These are phyloP conservation scores for Platanthera zijinensis DNA, from an alignment of 106 monocot species.

Conservation along the genomic window DNA sequence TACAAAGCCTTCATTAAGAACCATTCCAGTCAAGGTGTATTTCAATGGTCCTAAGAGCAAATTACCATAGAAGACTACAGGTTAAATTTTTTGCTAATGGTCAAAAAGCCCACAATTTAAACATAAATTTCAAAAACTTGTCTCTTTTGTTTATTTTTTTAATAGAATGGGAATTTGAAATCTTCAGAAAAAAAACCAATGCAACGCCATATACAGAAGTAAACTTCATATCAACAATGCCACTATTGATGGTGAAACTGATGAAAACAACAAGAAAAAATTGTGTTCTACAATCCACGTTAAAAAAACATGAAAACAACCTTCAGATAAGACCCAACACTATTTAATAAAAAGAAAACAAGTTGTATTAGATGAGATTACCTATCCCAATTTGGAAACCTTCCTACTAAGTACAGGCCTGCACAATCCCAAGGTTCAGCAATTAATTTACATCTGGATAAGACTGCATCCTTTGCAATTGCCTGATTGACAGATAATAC, in stretches of 20 bases:
- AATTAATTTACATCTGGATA: conserved; percentile 94
- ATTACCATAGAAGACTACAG: background rate
- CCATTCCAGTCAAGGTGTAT: background rate
- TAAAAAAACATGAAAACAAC: background rate
- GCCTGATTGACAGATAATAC: conserved; percentile 36
- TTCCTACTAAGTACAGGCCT: conserved; percentile 90
- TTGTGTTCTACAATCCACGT: background rate
- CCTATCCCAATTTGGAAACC: conserved; percentile 99
- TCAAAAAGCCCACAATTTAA: background rate
- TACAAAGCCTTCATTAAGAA: background rate
- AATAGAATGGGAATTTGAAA: background rate
- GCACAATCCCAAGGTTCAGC: conserved; percentile 99
- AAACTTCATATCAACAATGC: background rate
- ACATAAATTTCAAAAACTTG: background rate
- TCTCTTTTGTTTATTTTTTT: too few relatives aligned
- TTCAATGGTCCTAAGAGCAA: background rate
- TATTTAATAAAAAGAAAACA: too few relatives aligned
- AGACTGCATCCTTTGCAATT: conserved; percentile 82
- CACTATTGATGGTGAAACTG: background rate
- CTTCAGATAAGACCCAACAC: background rate
- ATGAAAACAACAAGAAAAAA: background rate
- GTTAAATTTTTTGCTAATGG: background rate
- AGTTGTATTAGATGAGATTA: conserved; percentile 14
- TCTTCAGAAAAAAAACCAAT: background rate
- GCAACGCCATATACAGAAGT: background rate